These are phyloP conservation scores for Dipteronia dyeriana DNA, from an alignment of 345 rosid species.

Conservation along the genomic window DNA sequence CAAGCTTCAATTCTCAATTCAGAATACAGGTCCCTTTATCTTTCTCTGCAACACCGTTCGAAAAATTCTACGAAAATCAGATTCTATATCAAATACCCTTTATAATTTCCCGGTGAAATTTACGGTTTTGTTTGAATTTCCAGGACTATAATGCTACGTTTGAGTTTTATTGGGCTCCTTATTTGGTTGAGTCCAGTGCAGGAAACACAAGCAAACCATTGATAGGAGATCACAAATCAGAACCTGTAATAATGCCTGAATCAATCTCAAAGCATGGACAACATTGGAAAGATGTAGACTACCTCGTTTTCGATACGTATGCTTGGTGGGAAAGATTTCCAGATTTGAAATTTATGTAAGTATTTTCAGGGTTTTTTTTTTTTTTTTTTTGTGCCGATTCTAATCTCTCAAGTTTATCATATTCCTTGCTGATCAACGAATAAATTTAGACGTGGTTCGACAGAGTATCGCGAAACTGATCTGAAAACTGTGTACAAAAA, in stretches of 20 bases:
- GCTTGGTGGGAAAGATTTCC: slow-evolving; percentile 60
- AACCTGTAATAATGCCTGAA: slow-evolving; percentile 42
- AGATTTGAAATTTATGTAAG: slow-evolving; percentile 59
- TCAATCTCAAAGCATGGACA: slow-evolving; percentile 61
- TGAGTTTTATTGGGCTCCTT: slow-evolving; percentile 65
- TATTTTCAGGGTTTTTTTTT: neutral
- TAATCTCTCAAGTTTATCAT: no score
- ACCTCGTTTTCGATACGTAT: slow-evolving; percentile 54
- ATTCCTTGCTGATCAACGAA: slow-evolving; percentile 22
- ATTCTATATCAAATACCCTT: neutral
- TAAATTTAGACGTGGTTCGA: slow-evolving; percentile 41
- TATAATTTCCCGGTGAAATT: neutral
- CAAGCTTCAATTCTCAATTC: slow-evolving; percentile 37
- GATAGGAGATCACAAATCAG: slow-evolving; percentile 41
- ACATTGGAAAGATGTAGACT: slow-evolving; percentile 52
- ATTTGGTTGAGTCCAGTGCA: slow-evolving; percentile 57
- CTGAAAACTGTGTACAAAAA: slow-evolving; percentile 57
- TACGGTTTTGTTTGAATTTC: neutral
- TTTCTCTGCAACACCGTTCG: neutral
- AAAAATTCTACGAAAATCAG: no score
- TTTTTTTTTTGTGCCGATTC: neutral
- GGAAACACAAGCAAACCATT: slow-evolving; percentile 37
- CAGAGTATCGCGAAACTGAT: slow-evolving; percentile 68
- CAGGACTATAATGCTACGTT: slow-evolving; percentile 59
- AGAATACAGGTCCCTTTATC: slow-evolving; percentile 40